Evolutionary conservation across 352 stramenopile species (phyloP).

Genomic region (Phytophthora quininea): DNA sequence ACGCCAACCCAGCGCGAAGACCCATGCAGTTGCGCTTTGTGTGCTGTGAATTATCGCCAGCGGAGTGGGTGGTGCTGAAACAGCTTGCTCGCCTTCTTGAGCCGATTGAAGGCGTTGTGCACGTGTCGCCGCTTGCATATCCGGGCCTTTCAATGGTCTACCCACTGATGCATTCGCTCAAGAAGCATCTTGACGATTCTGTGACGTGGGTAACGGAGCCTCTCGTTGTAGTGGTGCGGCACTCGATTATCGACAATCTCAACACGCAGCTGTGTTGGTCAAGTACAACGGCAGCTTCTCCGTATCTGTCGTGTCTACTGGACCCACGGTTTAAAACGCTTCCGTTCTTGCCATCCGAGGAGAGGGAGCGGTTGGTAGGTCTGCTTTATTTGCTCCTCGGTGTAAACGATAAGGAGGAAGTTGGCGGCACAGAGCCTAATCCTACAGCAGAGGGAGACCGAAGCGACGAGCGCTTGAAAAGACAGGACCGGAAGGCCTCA

Average conservation of each 20-base stretch:
- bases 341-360: conserved; percentile 58
- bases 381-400: conserved; percentile 60
- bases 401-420: conserved; percentile 45
- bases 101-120: conserved; percentile 69
- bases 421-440: conserved; percentile 18
- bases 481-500: conserved; percentile 24
- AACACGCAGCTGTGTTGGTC: conserved; percentile 61
- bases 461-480: conserved; percentile 31
- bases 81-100: conserved; percentile 69
- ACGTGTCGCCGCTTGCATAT: conserved; percentile 71
- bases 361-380: conserved; percentile 60
- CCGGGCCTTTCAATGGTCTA: conserved; percentile 73
- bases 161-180: conserved; percentile 70
- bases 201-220: conserved; percentile 68
- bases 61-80: conserved; percentile 75
- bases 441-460: conserved; percentile 15
- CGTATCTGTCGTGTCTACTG: conserved; percentile 71
- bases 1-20: conserved; percentile 68
- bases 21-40: conserved; percentile 83
- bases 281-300: conserved; percentile 51
- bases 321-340: conserved; percentile 80
- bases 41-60: conserved; percentile 70
- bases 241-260: conserved; percentile 59
- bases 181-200: conserved; percentile 70
- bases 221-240: conserved; percentile 62